Evolutionary conservation across 1,284 basidiomycete genomes (phyloP).

Genomic region (Coniferiporia sulphurascens): DNA sequence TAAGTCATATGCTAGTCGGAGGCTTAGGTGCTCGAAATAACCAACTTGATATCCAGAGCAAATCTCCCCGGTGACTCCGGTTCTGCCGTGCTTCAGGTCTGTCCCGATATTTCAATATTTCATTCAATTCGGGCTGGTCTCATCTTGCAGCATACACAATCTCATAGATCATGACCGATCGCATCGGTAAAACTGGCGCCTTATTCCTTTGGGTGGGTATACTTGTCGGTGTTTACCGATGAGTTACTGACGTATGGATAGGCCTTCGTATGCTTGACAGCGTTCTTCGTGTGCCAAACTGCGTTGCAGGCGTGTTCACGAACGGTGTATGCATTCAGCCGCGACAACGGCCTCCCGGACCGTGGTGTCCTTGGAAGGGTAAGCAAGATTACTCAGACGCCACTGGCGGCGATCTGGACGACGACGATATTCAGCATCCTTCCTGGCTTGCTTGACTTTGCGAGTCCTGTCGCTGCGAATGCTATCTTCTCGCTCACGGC

Average conservation of each 20-base stretch:
- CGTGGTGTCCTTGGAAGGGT: conserved; percentile 73
- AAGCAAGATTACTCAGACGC: conserved; percentile 64
- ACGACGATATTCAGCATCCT: conserved; percentile 65
- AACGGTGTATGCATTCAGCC: conserved; percentile 86
- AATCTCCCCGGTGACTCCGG: conserved; percentile 61
- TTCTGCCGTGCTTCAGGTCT: conserved; percentile 64
- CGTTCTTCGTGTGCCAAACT: conserved; percentile 79
- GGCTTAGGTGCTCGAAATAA: background rate
- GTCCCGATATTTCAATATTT: conserved; percentile 9
- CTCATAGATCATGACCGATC: conserved; percentile 62
- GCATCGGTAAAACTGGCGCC: conserved; percentile 69
- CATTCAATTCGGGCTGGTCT: too few relatives aligned
- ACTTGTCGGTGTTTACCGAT: conserved; percentile 14
- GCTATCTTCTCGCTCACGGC: conserved; percentile 82
- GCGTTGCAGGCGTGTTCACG: conserved; percentile 84
- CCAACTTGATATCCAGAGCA: conserved; percentile 33
- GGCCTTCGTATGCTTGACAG: conserved; percentile 74
- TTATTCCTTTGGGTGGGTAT: conserved; percentile 67
- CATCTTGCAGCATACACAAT: background rate
- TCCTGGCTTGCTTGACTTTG: conserved; percentile 74
- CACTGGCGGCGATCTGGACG: conserved; percentile 79
- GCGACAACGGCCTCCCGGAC: conserved; percentile 83
- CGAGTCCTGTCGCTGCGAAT: conserved; percentile 72
- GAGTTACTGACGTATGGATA: conserved; percentile 21
- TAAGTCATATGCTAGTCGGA: conserved; percentile 28